Conservation (phyloP, 805 yeast species). For the Starmera dryadoides region DNA sequence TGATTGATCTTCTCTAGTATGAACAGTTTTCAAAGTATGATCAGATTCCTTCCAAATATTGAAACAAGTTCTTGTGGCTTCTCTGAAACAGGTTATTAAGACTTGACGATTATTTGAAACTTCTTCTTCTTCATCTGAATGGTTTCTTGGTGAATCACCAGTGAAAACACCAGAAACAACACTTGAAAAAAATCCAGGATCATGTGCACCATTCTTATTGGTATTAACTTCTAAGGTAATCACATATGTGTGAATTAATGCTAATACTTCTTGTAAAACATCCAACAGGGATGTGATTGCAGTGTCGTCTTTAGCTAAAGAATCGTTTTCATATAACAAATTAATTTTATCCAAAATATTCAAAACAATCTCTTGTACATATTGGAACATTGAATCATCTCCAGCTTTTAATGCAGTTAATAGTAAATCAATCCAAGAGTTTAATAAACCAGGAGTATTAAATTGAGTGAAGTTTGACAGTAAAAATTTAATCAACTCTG, state of each 20-base stretch:
- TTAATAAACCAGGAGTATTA: conserved; percentile 13
- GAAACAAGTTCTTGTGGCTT: conserved; percentile 46
- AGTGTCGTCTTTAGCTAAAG: conserved; percentile 29
- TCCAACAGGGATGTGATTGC: conserved; percentile 37
- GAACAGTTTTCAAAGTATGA: conserved; percentile 13
- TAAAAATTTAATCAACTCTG: conserved; percentile 16
- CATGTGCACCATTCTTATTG: conserved; percentile 32
- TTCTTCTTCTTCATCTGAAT: not conserved
- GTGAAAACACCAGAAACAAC: conserved; percentile 77
- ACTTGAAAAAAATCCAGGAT: conserved; percentile 41
- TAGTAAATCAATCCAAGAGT: conserved; percentile 13
- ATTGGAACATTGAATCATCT: conserved; percentile 18
- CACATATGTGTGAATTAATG: conserved; percentile 26
- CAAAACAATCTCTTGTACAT: conserved; percentile 14
- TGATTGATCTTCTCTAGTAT: conserved; percentile 24
- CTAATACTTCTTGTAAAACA: conserved; percentile 63
- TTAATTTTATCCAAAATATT: conserved; percentile 16
- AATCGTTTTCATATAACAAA: conserved; percentile 9
- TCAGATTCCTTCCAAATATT: conserved; percentile 72
- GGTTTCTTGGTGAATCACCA: conserved; percentile 40
- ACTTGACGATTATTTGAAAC: conserved; percentile 10
- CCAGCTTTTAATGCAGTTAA: conserved; percentile 15
- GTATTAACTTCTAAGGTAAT: conserved; percentile 44
- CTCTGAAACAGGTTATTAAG: conserved; percentile 45
- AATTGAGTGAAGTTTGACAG: conserved; percentile 15